Base-by-base conservation (phyloP, 176 grass and related monocot genomes). In the Hsuehochloa calcarea region DNA sequence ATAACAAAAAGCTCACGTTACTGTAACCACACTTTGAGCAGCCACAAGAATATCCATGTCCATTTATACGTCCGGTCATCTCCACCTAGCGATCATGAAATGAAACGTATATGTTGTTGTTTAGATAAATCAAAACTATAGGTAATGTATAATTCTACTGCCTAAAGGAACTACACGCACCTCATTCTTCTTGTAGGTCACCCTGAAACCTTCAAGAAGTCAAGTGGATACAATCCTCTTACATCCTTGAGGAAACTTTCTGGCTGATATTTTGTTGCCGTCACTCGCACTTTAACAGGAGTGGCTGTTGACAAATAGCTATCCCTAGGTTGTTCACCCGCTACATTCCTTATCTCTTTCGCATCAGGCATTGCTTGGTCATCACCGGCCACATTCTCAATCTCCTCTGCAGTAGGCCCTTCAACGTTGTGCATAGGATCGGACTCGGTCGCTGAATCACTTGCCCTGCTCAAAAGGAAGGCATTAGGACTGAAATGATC, bases 131-230 rank as follows among this genome's bases (percentile, higher is more conserved):
- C 26, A 55, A 82, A 77, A 51, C 9, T 3, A 65, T 54, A 75
- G n/a, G 15, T 80, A 29, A 29, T 29, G 29, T 29, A 29, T 1
- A 29, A 29, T 1, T 29, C 29, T 29, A 29, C 29, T 29, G 29
- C 29, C 29, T 29, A 1, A 29, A 29, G 29, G 29, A 29, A 29
- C 29, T 29, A 29, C 29, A 29, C 29, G 29, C 29, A 29, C 88
- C 90, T 83, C 69, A 83, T 88, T 76, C 29, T 87, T 92, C 74
- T 39, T 95, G 88, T 95, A 95, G 56, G 67, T 84, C 40, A 95
- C 88, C 72, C 34, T 83, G 29, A 95, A 86, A 74, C 93, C 93
- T 90, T 95, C 90, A 88, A 95, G 90, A 77, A 95, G 85, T 51
- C 93, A 82, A 84, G 93, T 95, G 66, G 90, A 80, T 22, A 95